Base-by-base conservation (phyloP, 2,329 filamentous ascomycete genomes). In the Teratosphaeria gauchensis region DNA sequence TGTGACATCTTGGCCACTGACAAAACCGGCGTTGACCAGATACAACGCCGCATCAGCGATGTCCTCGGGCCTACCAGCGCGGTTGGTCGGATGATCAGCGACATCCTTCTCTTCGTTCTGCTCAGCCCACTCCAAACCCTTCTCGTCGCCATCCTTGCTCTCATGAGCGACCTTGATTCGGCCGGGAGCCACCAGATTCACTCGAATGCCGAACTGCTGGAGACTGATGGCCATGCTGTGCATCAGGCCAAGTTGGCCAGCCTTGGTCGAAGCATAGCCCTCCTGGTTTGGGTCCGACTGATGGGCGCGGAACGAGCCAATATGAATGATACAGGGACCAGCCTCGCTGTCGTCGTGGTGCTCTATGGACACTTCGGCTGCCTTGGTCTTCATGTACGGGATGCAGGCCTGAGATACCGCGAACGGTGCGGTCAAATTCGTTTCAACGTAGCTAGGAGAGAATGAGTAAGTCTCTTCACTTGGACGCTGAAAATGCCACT, bases 81-180 rank as follows among this genome's bases (percentile, higher is more conserved):
- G 69, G n/a, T 78, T 78, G 2, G 74, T 75, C 2, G 77, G 70
- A 66, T 81, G 78, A 74, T 78, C 79, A 38, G 68, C 63, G 2
- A 72, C 70, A 58, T 81, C 78, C 54, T 75, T 72, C 54, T 74
- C 70, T 1, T 73, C 63, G 38, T 68, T 66, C 54, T 62, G 73
- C 3, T 76, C 71, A 56, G 76, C 74, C 78, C 77, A 80, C 38
- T 62, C 55, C 21, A 58, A 62, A 0, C 72, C 73, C 55, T 35
- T 69, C 61, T 75, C 72, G 63, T 80, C 75, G 1, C 69, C 74
- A 32, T 66, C 69, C 61, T 70, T 72, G 35, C 65, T 69, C 63
- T 77, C 75, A 51, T 79, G 71, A 16, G 65, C 70, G 2, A 79
- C 78, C 61, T 80, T 75, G 56, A 81, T 78, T 71, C 78, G 78